A percentile compares a stretch with the other conserved stretches of the same genome.
phyloP scores from a whole-genome alignment of 176 grass and related monocot genomes.

The Musa schizocarpa region DNA sequence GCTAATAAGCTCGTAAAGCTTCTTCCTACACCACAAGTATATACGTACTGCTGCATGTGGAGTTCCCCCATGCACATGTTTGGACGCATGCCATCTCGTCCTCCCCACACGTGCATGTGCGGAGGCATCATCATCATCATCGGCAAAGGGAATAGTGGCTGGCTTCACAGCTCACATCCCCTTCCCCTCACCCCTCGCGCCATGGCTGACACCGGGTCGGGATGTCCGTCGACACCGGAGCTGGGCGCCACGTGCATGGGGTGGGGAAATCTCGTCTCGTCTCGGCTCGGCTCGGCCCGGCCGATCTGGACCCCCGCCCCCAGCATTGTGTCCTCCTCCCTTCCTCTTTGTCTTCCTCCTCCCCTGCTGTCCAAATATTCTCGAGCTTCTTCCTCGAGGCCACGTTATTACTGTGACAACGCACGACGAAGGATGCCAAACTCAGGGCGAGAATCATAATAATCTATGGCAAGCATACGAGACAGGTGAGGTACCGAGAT shows the following conservation, averaged over 20 bases:
- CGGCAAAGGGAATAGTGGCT: not conserved
- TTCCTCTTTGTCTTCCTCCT: not conserved
- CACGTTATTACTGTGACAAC: not conserved
- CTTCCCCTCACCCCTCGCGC: not conserved
- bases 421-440: too few relatives aligned
- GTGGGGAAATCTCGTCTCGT: not conserved
- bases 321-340: not conserved
- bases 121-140: not conserved
- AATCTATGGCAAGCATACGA: too few relatives aligned
- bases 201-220: constrained; percentile 5
- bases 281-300: too few relatives aligned
- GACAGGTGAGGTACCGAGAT: too few relatives aligned
- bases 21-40: not conserved
- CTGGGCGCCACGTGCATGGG: constrained; percentile 1
- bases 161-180: not conserved
- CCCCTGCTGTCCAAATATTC: not conserved
- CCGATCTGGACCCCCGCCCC: not conserved
- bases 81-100: not conserved
- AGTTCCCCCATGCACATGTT: not conserved
- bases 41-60: not conserved
- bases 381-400: not conserved
- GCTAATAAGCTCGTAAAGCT: not conserved
- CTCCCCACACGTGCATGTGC: not conserved
- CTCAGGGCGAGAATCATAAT: too few relatives aligned
- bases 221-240: constrained; percentile 12